Evolutionary conservation across 2,329 filamentous ascomycete genomes (phyloP), one percentile per base, ranked within the genome.

Genomic region (Nigrospora sphaerica): DNA sequence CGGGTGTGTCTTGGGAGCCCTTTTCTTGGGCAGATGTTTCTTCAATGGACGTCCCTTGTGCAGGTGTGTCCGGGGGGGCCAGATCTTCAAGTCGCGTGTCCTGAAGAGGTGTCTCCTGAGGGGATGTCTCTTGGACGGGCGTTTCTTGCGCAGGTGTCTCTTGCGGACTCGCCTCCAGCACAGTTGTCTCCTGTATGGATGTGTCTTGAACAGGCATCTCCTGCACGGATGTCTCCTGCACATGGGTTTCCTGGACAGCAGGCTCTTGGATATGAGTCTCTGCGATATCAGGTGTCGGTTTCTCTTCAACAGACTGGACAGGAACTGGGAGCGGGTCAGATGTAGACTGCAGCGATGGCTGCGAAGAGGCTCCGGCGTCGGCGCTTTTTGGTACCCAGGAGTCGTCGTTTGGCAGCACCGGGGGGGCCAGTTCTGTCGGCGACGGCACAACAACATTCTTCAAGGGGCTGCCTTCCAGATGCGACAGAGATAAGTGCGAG

Each of bases 381-480:
- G 44, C 42, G 19, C 37, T 32, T 19, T 32, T 35, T 6, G 39
- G 37, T 6, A 47, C 37, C n/a, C 33, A 31, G 44, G 45, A 14
- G 49, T 49, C 44, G 49, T 32, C 18, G 16, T 46, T 48, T n/a
- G 50, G 47, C 10, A 52, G 39, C 5, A 55, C 42, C 14, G 58
- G 57, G 9, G 55, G 51, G 16, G 53, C 50, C 14, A 64, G 55
- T 17, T 71, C 67, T 1, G 67, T 69, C 0, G 74, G 72, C 11
- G 74, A 75, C 11, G 64, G 67, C 14, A 74, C 49, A 28, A 73
- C 62, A 33, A 77, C 72, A 42, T 77, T 74, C 60, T 77, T 77
- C 17, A 78, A 58, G 1, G 75, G 75, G 44, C 75, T 79, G 3
- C 74, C 75, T 51, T 76, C 74, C 3, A 67, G 54, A 50, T 66